A percentile compares a stretch with the other conserved stretches of the same genome.
phyloP scores from a whole-genome alignment of 176 grass and related monocot species.

The Triticum aestivum region IWGSC_CS_RefSeq_v2.1 NC_057798.1:220984279-220984778 shows the following conservation, averaged over 20 bases:
- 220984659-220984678: neutral
- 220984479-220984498: slow-evolving; percentile 81
- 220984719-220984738: slow-evolving; percentile 50
- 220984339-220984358: slow-evolving; percentile 99
- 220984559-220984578: slow-evolving; percentile 94
- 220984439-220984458: slow-evolving; percentile 9
- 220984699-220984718: neutral
- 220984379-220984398: neutral
- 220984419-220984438: neutral
- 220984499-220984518: slow-evolving; percentile 69
- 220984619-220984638: neutral
- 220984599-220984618: slow-evolving; percentile 9
- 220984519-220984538: slow-evolving; percentile 98
- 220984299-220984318: slow-evolving; percentile 98
- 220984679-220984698: neutral
- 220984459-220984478: slow-evolving; percentile 84
- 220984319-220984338: slow-evolving; percentile 88
- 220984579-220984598: slow-evolving; percentile 55
- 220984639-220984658: neutral
- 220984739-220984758: slow-evolving; percentile 91
- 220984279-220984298: slow-evolving; percentile 96
- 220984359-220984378: slow-evolving; percentile 52
- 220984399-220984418: neutral
- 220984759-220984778: slow-evolving; percentile 83
- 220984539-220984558: slow-evolving; percentile 92